A percentile compares a stretch with the other conserved stretches of the same genome.
These are phyloP conservation scores for Ophiostoma ulmi DNA, from an alignment of 2,329 filamentous ascomycete genomes.

Conservation along the genomic window DNA sequence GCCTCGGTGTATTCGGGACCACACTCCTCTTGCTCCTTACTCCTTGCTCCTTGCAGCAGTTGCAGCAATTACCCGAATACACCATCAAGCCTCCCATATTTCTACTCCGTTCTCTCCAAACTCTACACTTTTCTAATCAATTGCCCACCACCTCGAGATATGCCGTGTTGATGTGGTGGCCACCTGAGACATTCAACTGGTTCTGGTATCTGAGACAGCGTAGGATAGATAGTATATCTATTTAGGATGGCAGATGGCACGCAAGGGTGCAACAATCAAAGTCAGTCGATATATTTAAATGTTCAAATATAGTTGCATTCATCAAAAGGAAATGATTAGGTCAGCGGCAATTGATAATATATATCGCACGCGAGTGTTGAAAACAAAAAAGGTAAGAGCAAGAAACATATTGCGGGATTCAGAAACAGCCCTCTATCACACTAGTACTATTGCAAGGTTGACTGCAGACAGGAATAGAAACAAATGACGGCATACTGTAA, in stretches of 20 bases:
- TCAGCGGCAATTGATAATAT: background rate
- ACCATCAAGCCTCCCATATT: background rate
- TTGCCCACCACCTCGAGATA: background rate
- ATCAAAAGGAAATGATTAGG: background rate
- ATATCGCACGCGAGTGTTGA: background rate
- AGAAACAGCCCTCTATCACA: background rate
- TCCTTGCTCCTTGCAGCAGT: background rate
- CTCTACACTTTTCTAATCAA: too few species aligned
- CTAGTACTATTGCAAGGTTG: background rate
- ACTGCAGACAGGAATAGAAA: conserved; percentile 22
- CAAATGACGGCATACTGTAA: conserved; percentile 14
- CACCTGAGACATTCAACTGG: background rate
- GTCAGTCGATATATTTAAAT: too few species aligned
- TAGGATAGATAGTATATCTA: background rate
- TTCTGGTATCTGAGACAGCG: background rate
- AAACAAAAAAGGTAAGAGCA: background rate
- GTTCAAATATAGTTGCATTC: background rate
- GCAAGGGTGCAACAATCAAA: background rate
- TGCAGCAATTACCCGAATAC: background rate
- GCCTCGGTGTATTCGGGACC: background rate
- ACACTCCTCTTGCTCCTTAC: background rate
- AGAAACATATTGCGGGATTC: background rate
- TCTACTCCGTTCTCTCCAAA: background rate
- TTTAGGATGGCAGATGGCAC: background rate
- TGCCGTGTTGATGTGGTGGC: background rate